Conservation (phyloP, 345 rosid species). For the Eutrema japonicum region DNA sequence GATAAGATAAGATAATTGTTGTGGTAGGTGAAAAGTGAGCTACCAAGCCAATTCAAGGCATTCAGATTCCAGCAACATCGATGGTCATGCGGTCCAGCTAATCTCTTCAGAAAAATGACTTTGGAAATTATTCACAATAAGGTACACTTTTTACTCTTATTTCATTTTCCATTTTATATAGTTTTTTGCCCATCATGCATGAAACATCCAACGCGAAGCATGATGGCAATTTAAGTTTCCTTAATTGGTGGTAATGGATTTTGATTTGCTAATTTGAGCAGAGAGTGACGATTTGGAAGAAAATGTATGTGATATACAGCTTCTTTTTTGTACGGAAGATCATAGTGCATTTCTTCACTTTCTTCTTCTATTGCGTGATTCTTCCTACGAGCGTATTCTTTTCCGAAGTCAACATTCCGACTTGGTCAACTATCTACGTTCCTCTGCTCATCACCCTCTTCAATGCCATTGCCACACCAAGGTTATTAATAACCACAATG, state of each 20-base stretch:
- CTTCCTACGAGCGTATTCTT: slow-evolving; percentile 43
- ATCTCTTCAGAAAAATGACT: slow-evolving; percentile 65
- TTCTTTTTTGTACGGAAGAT: slow-evolving; percentile 45
- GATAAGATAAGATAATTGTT: not conserved
- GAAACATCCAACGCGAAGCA: slow-evolving; percentile 7
- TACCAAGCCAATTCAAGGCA: slow-evolving; percentile 65
- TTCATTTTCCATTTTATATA: not conserved
- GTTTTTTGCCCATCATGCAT: not conserved
- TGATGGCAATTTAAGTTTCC: not conserved
- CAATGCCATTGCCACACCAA: slow-evolving; percentile 46
- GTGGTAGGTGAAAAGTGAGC: slow-evolving; percentile 63
- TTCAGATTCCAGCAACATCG: slow-evolving; percentile 66
- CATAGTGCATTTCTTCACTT: slow-evolving; percentile 44
- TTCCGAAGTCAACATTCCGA: slow-evolving; percentile 41
- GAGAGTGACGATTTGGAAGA: slow-evolving; percentile 48
- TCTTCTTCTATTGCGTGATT: slow-evolving; percentile 45
- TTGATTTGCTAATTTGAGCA: slow-evolving; percentile 27
- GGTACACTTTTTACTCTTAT: slow-evolving; percentile 37
- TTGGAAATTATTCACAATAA: slow-evolving; percentile 53
- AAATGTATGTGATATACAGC: slow-evolving; percentile 47
- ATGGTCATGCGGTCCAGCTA: slow-evolving; percentile 80
- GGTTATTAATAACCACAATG: not conserved
- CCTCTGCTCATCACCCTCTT: slow-evolving; percentile 44
- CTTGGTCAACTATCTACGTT: slow-evolving; percentile 44
- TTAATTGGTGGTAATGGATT: not conserved